A percentile compares a stretch with the other conserved stretches of the same genome.
Evolutionary conservation across 306 rosid genomes (phyloP).

Genomic region (Malus sylvestris): DNA sequence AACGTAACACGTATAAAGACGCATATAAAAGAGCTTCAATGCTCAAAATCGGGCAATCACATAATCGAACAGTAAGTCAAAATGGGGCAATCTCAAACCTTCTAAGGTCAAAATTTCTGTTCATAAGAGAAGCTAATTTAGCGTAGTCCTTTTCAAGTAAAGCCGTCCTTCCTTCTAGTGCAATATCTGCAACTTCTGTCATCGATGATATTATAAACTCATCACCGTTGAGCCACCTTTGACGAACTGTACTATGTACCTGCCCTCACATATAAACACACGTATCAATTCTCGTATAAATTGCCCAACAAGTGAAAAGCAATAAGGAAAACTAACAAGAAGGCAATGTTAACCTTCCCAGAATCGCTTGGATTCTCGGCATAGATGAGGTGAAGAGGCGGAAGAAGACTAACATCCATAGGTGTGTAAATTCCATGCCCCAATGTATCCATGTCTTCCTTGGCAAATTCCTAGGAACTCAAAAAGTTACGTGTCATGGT

Average conservation of each 20-base stretch:
- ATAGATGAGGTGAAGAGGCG: conserved; percentile 71
- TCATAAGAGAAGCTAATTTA: conserved; percentile 62
- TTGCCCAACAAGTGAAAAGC: not conserved
- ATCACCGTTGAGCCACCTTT: conserved; percentile 86
- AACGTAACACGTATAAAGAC: too few species aligned
- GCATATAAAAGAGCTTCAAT: not conserved
- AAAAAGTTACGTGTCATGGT: not conserved
- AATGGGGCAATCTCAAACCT: conserved; percentile 36
- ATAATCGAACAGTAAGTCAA: not conserved
- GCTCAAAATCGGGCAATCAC: not conserved
- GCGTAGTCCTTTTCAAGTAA: conserved; percentile 58
- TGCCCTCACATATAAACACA: conserved; percentile 7
- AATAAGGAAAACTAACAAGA: not conserved
- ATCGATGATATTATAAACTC: conserved; percentile 71
- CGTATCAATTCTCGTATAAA: not conserved
- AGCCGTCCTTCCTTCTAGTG: conserved; percentile 59
- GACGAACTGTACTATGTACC: conserved; percentile 81
- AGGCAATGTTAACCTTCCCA: conserved; percentile 61
- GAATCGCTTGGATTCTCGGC: conserved; percentile 95
- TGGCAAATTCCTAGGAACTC: conserved; percentile 55
- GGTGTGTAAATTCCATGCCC: conserved; percentile 77
- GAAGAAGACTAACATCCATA: conserved; percentile 71
- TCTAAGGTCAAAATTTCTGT: conserved; percentile 75
- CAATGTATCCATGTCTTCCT: conserved; percentile 61
- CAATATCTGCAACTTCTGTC: conserved; percentile 63